phyloP scores from a whole-genome alignment of 2,329 filamentous ascomycete genomes.

The Tympanopsis confertula region DNA sequence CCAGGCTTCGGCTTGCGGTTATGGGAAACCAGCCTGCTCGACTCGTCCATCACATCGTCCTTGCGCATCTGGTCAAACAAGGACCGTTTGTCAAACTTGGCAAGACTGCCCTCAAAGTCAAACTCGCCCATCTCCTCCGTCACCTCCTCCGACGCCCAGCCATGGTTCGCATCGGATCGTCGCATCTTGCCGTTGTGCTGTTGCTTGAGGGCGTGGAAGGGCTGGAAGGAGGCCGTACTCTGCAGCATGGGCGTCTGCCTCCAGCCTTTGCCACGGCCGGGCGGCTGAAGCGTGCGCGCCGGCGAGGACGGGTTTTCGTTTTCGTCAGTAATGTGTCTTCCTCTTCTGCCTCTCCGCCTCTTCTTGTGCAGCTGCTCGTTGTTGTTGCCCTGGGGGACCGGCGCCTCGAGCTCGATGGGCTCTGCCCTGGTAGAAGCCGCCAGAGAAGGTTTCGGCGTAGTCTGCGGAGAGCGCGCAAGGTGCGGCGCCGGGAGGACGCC shows the following conservation, averaged over 20 bases:
- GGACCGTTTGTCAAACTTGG: slow-evolving; percentile 86
- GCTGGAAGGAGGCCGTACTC: slow-evolving; percentile 50
- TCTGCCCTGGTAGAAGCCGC: no score
- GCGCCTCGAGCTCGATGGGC: no score
- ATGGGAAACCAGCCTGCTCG: slow-evolving; percentile 80
- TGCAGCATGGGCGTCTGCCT: slow-evolving; percentile 47
- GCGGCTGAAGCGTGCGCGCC: slow-evolving; percentile 5
- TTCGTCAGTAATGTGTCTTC: slow-evolving; percentile 5
- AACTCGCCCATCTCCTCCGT: slow-evolving; percentile 93
- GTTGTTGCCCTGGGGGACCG: no score
- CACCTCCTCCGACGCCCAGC: slow-evolving; percentile 91
- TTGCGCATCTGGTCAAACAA: slow-evolving; percentile 87
- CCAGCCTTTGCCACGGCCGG: slow-evolving; percentile 45
- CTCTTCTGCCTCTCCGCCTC: slow-evolving; percentile 11
- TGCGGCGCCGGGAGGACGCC: no score
- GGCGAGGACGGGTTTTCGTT: slow-evolving; percentile 11
- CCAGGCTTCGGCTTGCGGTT: slow-evolving; percentile 63
- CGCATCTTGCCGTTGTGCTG: slow-evolving; percentile 33
- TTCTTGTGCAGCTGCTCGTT: slow-evolving; percentile 10
- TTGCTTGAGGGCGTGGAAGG: slow-evolving; percentile 49
- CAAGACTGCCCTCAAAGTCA: slow-evolving; percentile 79
- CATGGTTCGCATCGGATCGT: slow-evolving; percentile 47
- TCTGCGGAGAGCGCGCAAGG: no score
- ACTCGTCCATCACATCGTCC: slow-evolving; percentile 79
- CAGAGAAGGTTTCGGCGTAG: no score